Evolutionary conservation across 495 filamentous ascomycete genomes (phyloP).

Genomic region (Acidiella bohemica): DNA sequence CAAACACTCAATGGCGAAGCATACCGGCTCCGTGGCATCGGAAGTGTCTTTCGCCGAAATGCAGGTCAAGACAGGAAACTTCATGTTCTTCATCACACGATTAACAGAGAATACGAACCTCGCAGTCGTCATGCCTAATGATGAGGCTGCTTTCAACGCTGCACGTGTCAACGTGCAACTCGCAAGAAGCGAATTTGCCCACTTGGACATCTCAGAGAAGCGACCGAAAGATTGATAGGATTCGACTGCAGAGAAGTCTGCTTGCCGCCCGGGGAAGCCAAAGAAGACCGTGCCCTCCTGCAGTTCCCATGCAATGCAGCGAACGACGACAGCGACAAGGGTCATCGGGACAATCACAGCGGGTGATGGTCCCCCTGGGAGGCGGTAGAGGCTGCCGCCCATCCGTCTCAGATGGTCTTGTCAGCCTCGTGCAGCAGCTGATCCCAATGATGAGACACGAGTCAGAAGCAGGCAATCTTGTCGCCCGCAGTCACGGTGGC

Average conservation of each 20-base stretch:
- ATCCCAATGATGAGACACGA: no score
- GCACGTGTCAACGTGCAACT: conserved; percentile 80
- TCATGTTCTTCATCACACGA: conserved; percentile 82
- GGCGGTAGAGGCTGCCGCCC: no score
- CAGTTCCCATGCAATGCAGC: no score
- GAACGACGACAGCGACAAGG: no score
- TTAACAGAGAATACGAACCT: conserved; percentile 96
- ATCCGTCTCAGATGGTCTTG: no score
- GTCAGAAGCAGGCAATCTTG: no score
- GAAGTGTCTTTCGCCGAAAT: conserved; percentile 49
- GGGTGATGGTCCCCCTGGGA: no score
- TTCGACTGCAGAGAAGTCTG: background rate
- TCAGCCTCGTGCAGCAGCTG: no score
- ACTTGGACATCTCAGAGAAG: conserved; percentile 28
- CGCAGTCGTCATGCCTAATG: conserved; percentile 75
- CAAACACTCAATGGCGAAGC: conserved; percentile 61
- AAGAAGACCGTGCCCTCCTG: no score
- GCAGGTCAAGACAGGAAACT: conserved; percentile 55
- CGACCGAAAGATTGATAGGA: conserved; percentile 8
- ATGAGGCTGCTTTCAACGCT: conserved; percentile 75
- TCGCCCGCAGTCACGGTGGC: no score
- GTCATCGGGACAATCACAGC: no score
- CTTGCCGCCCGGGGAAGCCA: no score
- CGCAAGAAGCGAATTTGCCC: conserved; percentile 63
- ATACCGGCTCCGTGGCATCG: conserved; percentile 27